Percentiles rank a stretch among this genome's conserved stretches.
Conservation (phyloP, 768 basidiomycete genomes). For the Chalciporus piperatus region DNA sequence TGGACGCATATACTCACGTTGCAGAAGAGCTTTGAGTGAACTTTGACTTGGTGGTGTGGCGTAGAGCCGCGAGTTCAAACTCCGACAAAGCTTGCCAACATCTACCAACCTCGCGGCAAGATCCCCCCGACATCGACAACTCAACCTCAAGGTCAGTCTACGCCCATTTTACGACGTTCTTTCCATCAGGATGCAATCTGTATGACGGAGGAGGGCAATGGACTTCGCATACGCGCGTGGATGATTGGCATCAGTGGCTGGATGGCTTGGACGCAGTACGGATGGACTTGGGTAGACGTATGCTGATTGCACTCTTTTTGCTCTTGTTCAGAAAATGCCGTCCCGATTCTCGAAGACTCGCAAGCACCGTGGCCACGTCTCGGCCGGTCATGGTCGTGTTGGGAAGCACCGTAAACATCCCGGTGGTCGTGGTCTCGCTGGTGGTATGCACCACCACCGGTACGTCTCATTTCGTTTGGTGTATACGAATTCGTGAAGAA, state of each 20-base stretch:
- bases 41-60: slow-evolving; percentile 21
- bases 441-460: slow-evolving; percentile 99
- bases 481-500: background rate
- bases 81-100: slow-evolving; percentile 18
- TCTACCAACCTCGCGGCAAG: slow-evolving; percentile 6
- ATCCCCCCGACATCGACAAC: slow-evolving; percentile 43
- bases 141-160: slow-evolving; percentile 68
- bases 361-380: slow-evolving; percentile 99
- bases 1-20: slow-evolving; percentile 14
- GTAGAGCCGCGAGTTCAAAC: slow-evolving; percentile 19
- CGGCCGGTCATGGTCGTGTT: slow-evolving; percentile 99
- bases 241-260: slow-evolving; percentile 39
- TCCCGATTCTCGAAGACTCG: slow-evolving; percentile 95
- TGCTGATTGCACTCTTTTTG: slow-evolving; percentile 19
- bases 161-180: slow-evolving; percentile 19
- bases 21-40: slow-evolving; percentile 9
- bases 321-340: slow-evolving; percentile 68
- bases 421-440: slow-evolving; percentile 99
- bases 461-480: slow-evolving; percentile 38
- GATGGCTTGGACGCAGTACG: slow-evolving; percentile 44
- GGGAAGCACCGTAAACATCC: slow-evolving; percentile 99
- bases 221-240: slow-evolving; percentile 17
- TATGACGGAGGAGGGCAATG: slow-evolving; percentile 7
- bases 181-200: slow-evolving; percentile 13
- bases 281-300: slow-evolving; percentile 30